Percentiles rank a stretch among this genome's conserved stretches.
Evolutionary conservation across 2,329 filamentous ascomycete species (phyloP).

Genomic region (Rhynchosporium graminicola): DNA sequence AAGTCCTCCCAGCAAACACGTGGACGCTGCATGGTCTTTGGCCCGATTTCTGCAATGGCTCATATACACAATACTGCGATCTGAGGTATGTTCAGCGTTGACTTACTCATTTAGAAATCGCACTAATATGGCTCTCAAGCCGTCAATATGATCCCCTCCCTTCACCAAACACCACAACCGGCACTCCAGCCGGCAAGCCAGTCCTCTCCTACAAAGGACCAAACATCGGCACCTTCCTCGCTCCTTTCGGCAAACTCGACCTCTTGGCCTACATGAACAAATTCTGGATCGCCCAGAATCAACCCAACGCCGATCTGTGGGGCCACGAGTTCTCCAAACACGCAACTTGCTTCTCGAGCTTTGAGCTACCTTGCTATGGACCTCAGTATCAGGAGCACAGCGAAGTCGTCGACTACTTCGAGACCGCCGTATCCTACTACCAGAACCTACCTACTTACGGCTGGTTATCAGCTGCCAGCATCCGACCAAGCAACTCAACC

Average conservation of each 20-base stretch:
- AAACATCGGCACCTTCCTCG: slow-evolving; percentile 59
- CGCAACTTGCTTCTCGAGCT: slow-evolving; percentile 67
- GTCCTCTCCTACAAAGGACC: slow-evolving; percentile 61
- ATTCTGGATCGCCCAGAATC: slow-evolving; percentile 61
- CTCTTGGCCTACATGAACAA: slow-evolving; percentile 66
- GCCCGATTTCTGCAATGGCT: slow-evolving; percentile 54
- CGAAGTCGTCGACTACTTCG: slow-evolving; percentile 65
- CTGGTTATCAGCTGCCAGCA: slow-evolving; percentile 57
- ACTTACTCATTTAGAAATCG: neutral
- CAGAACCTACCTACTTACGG: slow-evolving; percentile 58
- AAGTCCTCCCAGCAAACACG: slow-evolving; percentile 56
- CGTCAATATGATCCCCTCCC: slow-evolving; percentile 65
- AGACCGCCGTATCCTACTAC: slow-evolving; percentile 60
- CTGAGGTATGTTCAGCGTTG: slow-evolving; percentile 42
- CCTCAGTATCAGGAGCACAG: slow-evolving; percentile 55
- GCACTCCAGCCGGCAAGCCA: slow-evolving; percentile 51
- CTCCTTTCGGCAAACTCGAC: slow-evolving; percentile 58
- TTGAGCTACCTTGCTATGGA: slow-evolving; percentile 65
- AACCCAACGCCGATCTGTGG: slow-evolving; percentile 62
- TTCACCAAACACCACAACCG: slow-evolving; percentile 63
- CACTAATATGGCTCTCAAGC: slow-evolving; percentile 29
- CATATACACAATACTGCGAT: slow-evolving; percentile 69
- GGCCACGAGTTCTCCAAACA: slow-evolving; percentile 69
- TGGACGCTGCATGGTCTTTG: slow-evolving; percentile 53
- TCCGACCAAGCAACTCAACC: slow-evolving; percentile 60